Evolutionary conservation across 2,329 filamentous ascomycete genomes (phyloP).

Genomic region (Colletotrichum endophyticum): DNA sequence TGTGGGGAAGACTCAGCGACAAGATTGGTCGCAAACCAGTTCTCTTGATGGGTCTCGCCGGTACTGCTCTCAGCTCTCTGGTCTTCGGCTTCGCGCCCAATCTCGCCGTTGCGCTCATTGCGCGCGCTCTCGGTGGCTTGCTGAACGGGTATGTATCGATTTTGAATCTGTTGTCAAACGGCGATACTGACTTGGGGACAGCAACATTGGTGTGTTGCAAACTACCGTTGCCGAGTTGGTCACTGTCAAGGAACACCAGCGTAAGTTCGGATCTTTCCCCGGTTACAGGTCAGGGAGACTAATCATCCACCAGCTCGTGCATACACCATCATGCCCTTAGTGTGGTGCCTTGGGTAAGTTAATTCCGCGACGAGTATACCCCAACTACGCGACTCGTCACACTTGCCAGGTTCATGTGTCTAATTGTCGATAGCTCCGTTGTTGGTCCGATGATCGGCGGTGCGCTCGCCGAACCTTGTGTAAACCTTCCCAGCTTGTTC

Average conservation of each 20-base stretch:
- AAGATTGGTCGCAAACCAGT: slow-evolving; percentile 91
- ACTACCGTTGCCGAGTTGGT: slow-evolving; percentile 95
- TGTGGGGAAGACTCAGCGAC: slow-evolving; percentile 95
- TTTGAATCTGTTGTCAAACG: background rate
- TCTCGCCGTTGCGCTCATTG: slow-evolving; percentile 81
- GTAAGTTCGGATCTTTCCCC: slow-evolving; percentile 51
- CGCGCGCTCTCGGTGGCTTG: slow-evolving; percentile 86
- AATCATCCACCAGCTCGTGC: slow-evolving; percentile 70
- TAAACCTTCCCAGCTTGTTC: slow-evolving; percentile 80
- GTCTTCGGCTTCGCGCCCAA: slow-evolving; percentile 90
- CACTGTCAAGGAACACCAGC: slow-evolving; percentile 91
- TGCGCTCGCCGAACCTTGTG: slow-evolving; percentile 83
- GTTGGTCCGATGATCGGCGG: slow-evolving; percentile 92
- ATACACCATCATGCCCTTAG: slow-evolving; percentile 97
- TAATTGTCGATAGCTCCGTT: slow-evolving; percentile 69
- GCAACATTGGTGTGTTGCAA: slow-evolving; percentile 93
- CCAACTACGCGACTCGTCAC: background rate
- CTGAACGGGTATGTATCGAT: slow-evolving; percentile 79
- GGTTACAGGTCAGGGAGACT: slow-evolving; percentile 20
- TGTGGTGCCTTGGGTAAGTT: slow-evolving; percentile 90
- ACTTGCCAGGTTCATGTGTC: slow-evolving; percentile 25
- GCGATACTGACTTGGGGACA: slow-evolving; percentile 39
- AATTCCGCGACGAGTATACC: background rate
- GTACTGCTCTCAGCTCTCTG: slow-evolving; percentile 91
- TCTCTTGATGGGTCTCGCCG: slow-evolving; percentile 84